Percentiles rank a stretch among this genome's conserved stretches.
These are phyloP conservation scores for Erythrophleum ivorense DNA, from an alignment of 331 rosid species.

Conservation along the genomic window DNA sequence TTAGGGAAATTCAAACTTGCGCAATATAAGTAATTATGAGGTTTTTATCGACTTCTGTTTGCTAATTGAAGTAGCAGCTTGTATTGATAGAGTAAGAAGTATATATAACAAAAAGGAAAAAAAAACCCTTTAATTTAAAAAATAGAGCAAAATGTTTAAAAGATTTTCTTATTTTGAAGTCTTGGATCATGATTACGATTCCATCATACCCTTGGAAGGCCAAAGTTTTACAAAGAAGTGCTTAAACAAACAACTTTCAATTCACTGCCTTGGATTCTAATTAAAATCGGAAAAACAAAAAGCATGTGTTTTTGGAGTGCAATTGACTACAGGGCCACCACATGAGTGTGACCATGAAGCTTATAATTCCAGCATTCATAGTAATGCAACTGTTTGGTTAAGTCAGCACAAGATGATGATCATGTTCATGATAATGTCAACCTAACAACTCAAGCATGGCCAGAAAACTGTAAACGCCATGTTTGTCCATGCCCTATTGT, in stretches of 20 bases:
- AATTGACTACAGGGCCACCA: constrained; percentile 51
- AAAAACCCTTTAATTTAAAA: constrained; percentile 35
- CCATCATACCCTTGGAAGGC: constrained; percentile 54
- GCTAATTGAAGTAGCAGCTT: too few species aligned
- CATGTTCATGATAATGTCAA: background rate
- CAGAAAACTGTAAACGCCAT: constrained; percentile 17
- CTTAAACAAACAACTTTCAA: constrained; percentile 46
- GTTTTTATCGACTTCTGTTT: too few species aligned
- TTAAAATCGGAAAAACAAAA: constrained; percentile 55
- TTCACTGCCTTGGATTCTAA: constrained; percentile 72
- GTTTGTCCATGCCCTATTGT: background rate
- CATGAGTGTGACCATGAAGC: constrained; percentile 14
- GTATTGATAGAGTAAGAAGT: too few species aligned
- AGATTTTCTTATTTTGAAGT: constrained; percentile 23
- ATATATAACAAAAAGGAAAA: too few species aligned
- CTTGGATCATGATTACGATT: constrained; percentile 54
- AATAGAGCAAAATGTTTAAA: constrained; percentile 30
- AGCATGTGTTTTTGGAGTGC: constrained; percentile 54
- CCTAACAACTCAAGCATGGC: constrained; percentile 6
- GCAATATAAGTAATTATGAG: too few species aligned
- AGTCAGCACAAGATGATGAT: constrained; percentile 15
- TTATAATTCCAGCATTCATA: background rate
- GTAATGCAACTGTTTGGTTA: background rate
- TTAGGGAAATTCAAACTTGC: background rate
- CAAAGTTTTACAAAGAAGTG: constrained; percentile 46